Evolutionary conservation across 2,329 filamentous ascomycete genomes (phyloP).

Genomic region (Penicillium vulpinum): DNA sequence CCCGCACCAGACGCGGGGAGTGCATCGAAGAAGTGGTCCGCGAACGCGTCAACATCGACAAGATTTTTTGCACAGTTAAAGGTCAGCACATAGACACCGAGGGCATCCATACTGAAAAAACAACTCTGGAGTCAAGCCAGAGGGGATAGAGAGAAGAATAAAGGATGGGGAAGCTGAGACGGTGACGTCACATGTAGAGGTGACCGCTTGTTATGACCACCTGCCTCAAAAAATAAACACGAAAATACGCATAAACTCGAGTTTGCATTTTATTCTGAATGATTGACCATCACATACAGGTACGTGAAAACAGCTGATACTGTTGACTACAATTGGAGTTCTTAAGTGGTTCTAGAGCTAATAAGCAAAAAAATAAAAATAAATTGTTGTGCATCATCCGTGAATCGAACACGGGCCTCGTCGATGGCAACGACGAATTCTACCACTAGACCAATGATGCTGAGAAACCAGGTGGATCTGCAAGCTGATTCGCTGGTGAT

Average conservation of each 20-base stretch:
- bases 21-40: conserved; percentile 65
- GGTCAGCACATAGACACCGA: conserved; percentile 77
- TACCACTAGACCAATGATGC: conserved; percentile 50
- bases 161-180: background rate
- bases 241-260: background rate
- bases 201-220: background rate
- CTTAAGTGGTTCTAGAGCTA: background rate
- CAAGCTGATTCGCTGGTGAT: conserved; percentile 13
- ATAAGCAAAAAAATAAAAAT: conserved; percentile 1
- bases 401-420: conserved; percentile 51
- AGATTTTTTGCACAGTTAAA: conserved; percentile 82
- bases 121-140: background rate
- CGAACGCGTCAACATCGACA: conserved; percentile 70
- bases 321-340: background rate
- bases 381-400: conserved; percentile 35
- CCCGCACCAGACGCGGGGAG: conserved; percentile 53
- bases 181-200: conserved; percentile 17
- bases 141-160: background rate
- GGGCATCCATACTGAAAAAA: conserved; percentile 43
- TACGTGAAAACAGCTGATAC: background rate
- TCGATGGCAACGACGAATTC: conserved; percentile 50
- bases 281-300: background rate
- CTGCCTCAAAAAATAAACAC: background rate
- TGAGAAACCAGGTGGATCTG: background rate
- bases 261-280: background rate